A percentile compares a stretch with the other conserved stretches of the same genome.
Evolutionary conservation across 768 basidiomycete genomes (phyloP).

Genomic region (Lentinula aciculospora): DNA sequence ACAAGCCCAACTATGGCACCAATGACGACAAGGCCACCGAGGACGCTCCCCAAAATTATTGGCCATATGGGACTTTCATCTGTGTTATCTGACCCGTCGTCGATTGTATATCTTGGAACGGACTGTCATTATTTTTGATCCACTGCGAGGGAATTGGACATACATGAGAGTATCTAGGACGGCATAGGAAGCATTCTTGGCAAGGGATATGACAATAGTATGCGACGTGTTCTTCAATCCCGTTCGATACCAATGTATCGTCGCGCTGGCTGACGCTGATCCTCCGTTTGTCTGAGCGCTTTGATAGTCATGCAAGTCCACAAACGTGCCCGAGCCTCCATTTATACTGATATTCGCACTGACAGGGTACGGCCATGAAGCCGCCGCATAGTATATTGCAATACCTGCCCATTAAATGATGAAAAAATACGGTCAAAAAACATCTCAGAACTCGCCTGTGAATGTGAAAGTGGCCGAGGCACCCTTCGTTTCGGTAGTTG

Average conservation of each 20-base stretch:
- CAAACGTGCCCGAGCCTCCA: neutral
- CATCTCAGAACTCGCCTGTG: neutral
- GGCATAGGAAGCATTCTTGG: neutral
- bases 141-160: neutral
- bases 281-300: neutral
- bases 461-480: slow-evolving; percentile 1
- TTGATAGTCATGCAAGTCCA: neutral
- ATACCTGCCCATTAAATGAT: neutral
- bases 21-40: neutral
- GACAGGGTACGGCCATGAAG: slow-evolving; percentile 1
- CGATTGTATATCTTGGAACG: neutral
- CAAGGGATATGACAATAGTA: neutral
- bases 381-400: neutral
- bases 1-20: neutral
- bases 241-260: neutral
- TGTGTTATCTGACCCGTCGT: neutral
- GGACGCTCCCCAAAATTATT: neutral
- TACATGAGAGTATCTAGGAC: slow-evolving; percentile 1
- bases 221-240: neutral
- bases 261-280: neutral
- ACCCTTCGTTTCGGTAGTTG: neutral
- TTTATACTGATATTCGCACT: neutral
- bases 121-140: neutral
- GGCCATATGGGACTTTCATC: neutral
- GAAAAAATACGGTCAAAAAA: neutral